Conservation (phyloP, 2,329 filamentous ascomycete species). For the Cadophora malorum region DNA sequence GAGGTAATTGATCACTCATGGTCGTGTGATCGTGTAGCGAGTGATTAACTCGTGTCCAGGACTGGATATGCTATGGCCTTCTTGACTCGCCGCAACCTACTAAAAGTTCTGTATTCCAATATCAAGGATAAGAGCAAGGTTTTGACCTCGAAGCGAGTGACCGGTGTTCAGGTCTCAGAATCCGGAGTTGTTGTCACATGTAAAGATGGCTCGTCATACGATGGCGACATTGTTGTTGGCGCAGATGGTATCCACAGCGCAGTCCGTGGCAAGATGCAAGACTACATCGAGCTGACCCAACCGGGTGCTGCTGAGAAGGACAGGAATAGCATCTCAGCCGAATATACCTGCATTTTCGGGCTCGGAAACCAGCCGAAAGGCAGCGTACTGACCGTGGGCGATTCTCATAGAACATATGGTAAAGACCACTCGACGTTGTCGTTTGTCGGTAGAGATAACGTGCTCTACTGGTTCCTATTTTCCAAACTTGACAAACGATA, state of each 20-base stretch:
- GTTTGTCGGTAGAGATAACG: slow-evolving; percentile 27
- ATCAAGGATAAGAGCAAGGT: slow-evolving; percentile 34
- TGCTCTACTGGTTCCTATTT: slow-evolving; percentile 34
- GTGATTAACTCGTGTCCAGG: slow-evolving; percentile 20
- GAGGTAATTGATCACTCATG: neutral
- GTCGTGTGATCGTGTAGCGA: slow-evolving; percentile 13
- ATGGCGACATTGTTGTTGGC: slow-evolving; percentile 40
- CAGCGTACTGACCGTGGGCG: slow-evolving; percentile 29
- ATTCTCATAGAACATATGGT: slow-evolving; percentile 25
- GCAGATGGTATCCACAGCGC: slow-evolving; percentile 41
- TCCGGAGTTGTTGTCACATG: slow-evolving; percentile 32
- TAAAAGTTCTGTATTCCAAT: slow-evolving; percentile 31
- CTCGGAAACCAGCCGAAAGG: slow-evolving; percentile 26
- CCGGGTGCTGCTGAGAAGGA: slow-evolving; percentile 26
- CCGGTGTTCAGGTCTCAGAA: slow-evolving; percentile 25
- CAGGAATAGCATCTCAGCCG: slow-evolving; percentile 30
- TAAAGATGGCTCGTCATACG: slow-evolving; percentile 33
- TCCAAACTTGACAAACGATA: slow-evolving; percentile 26
- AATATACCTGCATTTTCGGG: slow-evolving; percentile 35
- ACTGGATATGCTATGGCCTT: slow-evolving; percentile 34
- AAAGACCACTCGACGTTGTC: slow-evolving; percentile 30
- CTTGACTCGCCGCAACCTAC: slow-evolving; percentile 26
- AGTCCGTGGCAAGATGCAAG: slow-evolving; percentile 34
- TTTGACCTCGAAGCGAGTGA: slow-evolving; percentile 38
- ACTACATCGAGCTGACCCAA: slow-evolving; percentile 20